These are phyloP conservation scores for Cytospora schulzeri DNA, from an alignment of 2,329 filamentous ascomycete genomes.

Conservation along the genomic window DNA sequence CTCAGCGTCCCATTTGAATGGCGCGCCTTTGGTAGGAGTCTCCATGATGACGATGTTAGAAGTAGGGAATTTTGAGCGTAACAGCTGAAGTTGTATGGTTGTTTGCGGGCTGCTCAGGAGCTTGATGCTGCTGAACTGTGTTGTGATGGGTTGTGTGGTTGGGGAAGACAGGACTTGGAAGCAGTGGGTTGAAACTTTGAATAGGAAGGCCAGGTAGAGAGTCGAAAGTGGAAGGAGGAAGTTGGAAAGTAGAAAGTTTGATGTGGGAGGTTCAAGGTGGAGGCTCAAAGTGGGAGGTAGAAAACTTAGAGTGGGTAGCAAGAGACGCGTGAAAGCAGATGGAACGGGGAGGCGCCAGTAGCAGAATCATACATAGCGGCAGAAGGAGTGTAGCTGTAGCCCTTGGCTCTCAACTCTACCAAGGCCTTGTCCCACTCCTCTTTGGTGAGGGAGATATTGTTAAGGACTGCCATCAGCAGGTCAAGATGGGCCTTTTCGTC, in stretches of 20 bases:
- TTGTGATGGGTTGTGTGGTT: background rate
- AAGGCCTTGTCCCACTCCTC: constrained; percentile 33
- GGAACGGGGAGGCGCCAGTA: background rate
- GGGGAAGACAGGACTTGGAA: background rate
- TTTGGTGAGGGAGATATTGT: constrained; percentile 27
- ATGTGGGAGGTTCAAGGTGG: too few relatives aligned
- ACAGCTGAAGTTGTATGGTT: background rate
- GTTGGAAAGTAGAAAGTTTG: background rate
- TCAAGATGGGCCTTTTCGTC: constrained; percentile 29
- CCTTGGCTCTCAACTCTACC: constrained; percentile 33
- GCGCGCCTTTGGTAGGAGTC: constrained; percentile 19
- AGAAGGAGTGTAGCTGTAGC: constrained; percentile 44
- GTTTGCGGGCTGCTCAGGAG: background rate
- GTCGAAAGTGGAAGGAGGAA: background rate
- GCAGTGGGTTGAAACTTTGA: constrained; percentile 6
- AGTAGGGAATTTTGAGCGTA: background rate
- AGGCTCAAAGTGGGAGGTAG: too few relatives aligned
- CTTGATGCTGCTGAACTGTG: background rate
- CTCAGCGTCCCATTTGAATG: constrained; percentile 34
- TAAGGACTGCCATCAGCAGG: constrained; percentile 43
- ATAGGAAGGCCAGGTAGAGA: background rate
- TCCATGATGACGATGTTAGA: constrained; percentile 14
- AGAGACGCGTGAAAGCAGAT: constrained; percentile 2
- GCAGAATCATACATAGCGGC: constrained; percentile 43
- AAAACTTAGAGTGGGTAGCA: background rate